Base-by-base conservation (phyloP, 306 rosid genomes). In the peach (Prunus persica) region DNA sequence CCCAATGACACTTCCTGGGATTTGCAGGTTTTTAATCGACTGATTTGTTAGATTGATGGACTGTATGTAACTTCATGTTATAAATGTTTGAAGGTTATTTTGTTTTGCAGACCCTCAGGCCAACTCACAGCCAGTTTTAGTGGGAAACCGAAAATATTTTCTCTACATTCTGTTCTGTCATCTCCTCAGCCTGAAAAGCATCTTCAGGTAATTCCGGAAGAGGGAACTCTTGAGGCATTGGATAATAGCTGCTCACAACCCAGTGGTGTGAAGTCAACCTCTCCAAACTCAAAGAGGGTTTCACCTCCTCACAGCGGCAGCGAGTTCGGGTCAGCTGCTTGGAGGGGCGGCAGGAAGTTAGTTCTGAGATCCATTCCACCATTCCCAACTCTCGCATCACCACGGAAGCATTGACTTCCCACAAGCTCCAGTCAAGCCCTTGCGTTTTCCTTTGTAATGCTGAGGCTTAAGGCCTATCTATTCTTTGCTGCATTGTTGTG, bases 251-350 rank as follows among this genome's bases (percentile, higher is more conserved):
- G 72, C 66, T 51, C 65, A 16, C 71, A 63, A 38, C 43, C 43
- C 9, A 38, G 43, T 38, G 43, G 43, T 38, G 43, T 38, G 8
- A 71, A 71, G 67, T 62, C 78, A 38, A 47, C 74, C 47, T 81
- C 84, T 47, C 84, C 77, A n/a, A 76, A 75, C 72, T 76, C 73
- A 2, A 81, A 81, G 73, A 34, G 80, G 46, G 67, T 76, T 5
- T 71, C 84, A 6, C 81, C 81, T 45, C 81, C 78, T 70, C 70
- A 76, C 24, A 16, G 73, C 20, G 2, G 49, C 11, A 13, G 55
- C 20, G 73, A 41, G 28, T 65, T 56, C 24, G 78, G 78, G 12
- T 75, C 79, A 32, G 57, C 72, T 51, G 65, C 72, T 51, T 62
- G 73, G 25, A 66, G 66, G 47, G 66, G 76, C 20, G 84, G 84